phyloP scores from a whole-genome alignment of 2,329 filamentous ascomycete genomes.

The Tolypocladium nubicola region DNA sequence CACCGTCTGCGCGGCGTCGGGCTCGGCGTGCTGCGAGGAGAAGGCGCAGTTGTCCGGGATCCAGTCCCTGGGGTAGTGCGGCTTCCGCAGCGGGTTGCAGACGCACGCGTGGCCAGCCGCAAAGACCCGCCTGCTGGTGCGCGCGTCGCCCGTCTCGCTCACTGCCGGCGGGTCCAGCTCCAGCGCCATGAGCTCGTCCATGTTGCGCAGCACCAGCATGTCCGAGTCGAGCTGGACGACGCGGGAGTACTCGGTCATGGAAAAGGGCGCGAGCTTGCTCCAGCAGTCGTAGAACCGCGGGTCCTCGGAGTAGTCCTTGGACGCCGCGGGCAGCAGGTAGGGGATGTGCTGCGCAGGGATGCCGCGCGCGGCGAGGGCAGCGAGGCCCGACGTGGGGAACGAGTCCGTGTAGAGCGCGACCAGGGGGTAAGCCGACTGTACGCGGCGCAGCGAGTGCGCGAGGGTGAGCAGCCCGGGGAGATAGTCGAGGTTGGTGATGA shows the following conservation, averaged over 20 bases:
- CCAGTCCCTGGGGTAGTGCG: constrained; percentile 71
- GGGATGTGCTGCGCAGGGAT: constrained; percentile 62
- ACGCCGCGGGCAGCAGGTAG: constrained; percentile 58
- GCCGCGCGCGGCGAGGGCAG: constrained; percentile 55
- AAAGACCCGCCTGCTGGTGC: constrained; percentile 52
- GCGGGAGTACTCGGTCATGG: constrained; percentile 63
- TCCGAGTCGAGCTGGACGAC: constrained; percentile 81
- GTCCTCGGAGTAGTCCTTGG: constrained; percentile 61
- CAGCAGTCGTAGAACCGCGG: constrained; percentile 84
- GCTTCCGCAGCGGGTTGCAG: constrained; percentile 70
- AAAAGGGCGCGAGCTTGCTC: constrained; percentile 76
- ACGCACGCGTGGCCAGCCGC: constrained; percentile 77
- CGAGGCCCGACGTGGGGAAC: constrained; percentile 58
- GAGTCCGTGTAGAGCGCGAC: constrained; percentile 74
- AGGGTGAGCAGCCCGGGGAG: constrained; percentile 75
- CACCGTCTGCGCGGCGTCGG: constrained; percentile 33
- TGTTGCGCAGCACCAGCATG: constrained; percentile 74
- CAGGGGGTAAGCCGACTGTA: constrained; percentile 61
- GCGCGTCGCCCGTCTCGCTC: constrained; percentile 8
- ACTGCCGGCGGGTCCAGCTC: constrained; percentile 45
- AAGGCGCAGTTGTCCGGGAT: constrained; percentile 46
- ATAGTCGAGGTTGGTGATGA: constrained; percentile 79
- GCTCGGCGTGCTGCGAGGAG: constrained; percentile 38
- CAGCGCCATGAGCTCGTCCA: constrained; percentile 89
- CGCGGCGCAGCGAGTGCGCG: constrained; percentile 60